Percentiles rank a stretch among this genome's conserved stretches.
Evolutionary conservation across 257 asterid species (phyloP).

Genomic region (Buddleja alternifolia): DNA sequence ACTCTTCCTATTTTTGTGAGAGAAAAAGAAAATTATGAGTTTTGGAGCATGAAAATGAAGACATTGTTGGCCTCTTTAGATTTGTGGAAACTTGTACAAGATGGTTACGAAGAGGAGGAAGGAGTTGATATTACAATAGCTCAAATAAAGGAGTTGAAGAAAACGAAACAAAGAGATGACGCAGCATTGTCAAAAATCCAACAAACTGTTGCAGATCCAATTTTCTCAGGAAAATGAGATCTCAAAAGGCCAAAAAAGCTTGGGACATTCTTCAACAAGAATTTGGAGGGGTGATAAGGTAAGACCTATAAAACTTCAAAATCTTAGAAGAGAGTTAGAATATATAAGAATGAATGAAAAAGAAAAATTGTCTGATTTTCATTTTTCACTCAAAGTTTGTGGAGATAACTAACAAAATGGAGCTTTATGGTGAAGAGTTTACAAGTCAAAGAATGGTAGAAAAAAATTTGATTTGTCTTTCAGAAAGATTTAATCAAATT

Average conservation of each 20-base stretch:
- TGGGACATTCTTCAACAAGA: too few species aligned
- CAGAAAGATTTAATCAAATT: too few species aligned
- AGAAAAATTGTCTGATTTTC: constrained; percentile 18
- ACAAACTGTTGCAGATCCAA: too few species aligned
- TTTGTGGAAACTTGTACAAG: background rate
- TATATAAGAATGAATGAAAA: constrained; percentile 12
- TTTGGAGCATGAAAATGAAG: too few species aligned
- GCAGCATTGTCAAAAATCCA: background rate
- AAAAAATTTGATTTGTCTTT: too few species aligned
- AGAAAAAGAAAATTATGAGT: too few species aligned
- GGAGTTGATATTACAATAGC: background rate
- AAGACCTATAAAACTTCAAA: constrained; percentile 22
- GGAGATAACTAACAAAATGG: constrained; percentile 14
- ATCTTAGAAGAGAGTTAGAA: constrained; percentile 1
- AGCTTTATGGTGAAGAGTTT: constrained; percentile 5
- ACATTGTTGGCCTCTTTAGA: too few species aligned
- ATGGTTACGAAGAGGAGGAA: background rate
- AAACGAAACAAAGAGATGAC: background rate
- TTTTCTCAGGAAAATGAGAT: too few species aligned
- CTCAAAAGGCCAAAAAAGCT: too few species aligned
- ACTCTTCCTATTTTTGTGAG: too few species aligned
- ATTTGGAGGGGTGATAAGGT: constrained; percentile 7
- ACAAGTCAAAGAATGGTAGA: too few species aligned
- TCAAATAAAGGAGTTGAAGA: background rate
- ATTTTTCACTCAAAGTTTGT: too few species aligned